Percentiles rank a stretch among this genome's conserved stretches.
These are phyloP conservation scores for Aspergillus sclerotialis DNA, from an alignment of 2,329 filamentous ascomycete genomes.

Conservation along the genomic window DNA sequence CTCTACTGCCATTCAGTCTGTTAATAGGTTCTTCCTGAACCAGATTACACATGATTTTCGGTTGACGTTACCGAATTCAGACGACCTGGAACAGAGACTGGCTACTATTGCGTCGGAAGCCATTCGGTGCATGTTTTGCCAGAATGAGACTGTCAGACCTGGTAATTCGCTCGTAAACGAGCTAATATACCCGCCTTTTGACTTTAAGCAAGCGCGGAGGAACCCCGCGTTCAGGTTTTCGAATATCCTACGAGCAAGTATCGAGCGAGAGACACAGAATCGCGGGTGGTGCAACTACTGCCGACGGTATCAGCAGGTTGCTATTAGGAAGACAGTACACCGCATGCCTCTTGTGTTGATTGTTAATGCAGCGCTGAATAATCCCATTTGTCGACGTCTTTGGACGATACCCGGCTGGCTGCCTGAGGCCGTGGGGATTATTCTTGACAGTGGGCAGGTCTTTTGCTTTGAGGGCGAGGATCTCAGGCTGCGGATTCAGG, in stretches of 20 bases:
- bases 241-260: constrained; percentile 82
- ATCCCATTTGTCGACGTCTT: constrained; percentile 60
- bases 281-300: constrained; percentile 92
- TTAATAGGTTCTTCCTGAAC: constrained; percentile 79
- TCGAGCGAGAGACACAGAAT: constrained; percentile 81
- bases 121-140: constrained; percentile 80
- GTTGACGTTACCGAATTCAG: constrained; percentile 55
- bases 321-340: constrained; percentile 76
- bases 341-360: constrained; percentile 78
- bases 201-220: constrained; percentile 46
- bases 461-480: constrained; percentile 94
- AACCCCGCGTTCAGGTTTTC: constrained; percentile 61
- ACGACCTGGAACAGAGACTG: constrained; percentile 63
- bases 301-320: constrained; percentile 80
- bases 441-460: constrained; percentile 84
- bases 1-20: constrained; percentile 74
- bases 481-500: constrained; percentile 69
- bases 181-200: constrained; percentile 64
- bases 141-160: constrained; percentile 74
- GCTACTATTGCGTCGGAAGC: constrained; percentile 38
- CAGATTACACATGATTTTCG: constrained; percentile 72
- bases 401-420: constrained; percentile 91
- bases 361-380: constrained; percentile 72
- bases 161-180: constrained; percentile 79
- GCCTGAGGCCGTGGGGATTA: constrained; percentile 87